Evolutionary conservation across 2,329 filamentous ascomycete species (phyloP).

Genomic region (Neonectria faginata): DNA sequence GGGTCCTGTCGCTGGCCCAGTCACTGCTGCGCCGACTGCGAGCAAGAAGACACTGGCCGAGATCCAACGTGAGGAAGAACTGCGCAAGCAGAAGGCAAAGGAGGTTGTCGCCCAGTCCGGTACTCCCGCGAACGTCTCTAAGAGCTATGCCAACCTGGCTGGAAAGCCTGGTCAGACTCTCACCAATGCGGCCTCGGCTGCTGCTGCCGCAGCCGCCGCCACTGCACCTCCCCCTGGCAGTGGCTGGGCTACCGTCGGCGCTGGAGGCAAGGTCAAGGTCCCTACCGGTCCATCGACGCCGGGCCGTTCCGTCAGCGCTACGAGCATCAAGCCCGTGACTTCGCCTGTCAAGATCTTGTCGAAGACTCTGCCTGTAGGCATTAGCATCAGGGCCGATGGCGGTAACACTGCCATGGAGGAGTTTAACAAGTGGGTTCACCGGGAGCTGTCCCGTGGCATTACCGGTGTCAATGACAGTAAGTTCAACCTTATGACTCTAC

Average conservation of each 20-base stretch:
- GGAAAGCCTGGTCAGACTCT: conserved; percentile 71
- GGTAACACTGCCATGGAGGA: conserved; percentile 78
- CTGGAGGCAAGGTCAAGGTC: conserved; percentile 89
- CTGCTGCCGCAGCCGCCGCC: conserved; percentile 43
- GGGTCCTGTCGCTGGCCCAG: conserved; percentile 43
- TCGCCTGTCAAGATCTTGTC: conserved; percentile 62
- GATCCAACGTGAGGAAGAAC: conserved; percentile 95
- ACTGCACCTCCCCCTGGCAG: conserved; percentile 56
- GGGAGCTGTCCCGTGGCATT: conserved; percentile 81
- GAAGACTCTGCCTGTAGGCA: conserved; percentile 61
- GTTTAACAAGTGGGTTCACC: conserved; percentile 91
- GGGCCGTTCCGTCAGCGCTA: conserved; percentile 58
- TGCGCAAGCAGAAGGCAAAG: conserved; percentile 76
- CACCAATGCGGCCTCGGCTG: conserved; percentile 54
- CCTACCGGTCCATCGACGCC: conserved; percentile 70
- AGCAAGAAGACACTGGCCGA: conserved; percentile 93
- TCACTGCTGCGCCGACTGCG: conserved; percentile 43
- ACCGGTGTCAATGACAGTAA: conserved; percentile 64
- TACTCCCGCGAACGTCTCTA: conserved; percentile 68
- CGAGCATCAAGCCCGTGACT: conserved; percentile 57
- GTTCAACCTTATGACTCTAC: conserved; percentile 41
- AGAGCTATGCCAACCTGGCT: conserved; percentile 95
- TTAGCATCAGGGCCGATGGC: conserved; percentile 54
- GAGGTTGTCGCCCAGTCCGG: conserved; percentile 62
- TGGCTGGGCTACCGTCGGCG: conserved; percentile 96